Evolutionary conservation across 202 grass and related monocot species (phyloP), one percentile per base, ranked within the genome.

Genomic region (Setaria viridis): DNA sequence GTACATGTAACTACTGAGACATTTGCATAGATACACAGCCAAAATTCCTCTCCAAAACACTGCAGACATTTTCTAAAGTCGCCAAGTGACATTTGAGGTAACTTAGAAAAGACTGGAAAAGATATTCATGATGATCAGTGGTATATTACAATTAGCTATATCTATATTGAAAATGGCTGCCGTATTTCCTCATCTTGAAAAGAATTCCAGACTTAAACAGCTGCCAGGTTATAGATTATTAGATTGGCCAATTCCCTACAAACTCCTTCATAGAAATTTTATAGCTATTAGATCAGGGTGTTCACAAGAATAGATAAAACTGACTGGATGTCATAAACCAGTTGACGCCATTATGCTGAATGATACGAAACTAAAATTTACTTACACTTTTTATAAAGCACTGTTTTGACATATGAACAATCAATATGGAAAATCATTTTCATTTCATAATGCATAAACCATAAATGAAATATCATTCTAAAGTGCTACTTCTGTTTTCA

Each of bases 401-500:
- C 57, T 78, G 2, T 49, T 76, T 81, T 48, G 17, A 67, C 19
- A 75, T 75, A 66, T 10, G 69, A 47, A 34, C n/a, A 11, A 62
- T 48, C 20, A 51, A 19, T 15, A 56, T 62, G 30, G 11, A 45
- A 55, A 12, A 57, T 53, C 5, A 55, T 83, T 48, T 48, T 59
- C 35, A 68, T 78, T 83, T 83, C 9, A 13, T 39, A 66, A 84
- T 49, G 20, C 57, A 80, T 21, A 70, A 45, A 21, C 14, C 32
- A 12, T 75, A 74, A 0, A 48, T 55, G 13, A 68, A 85, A 75
- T 47, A 35, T 13, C 41, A 70, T 70, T 82, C 19, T 58, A 58
- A 90, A 72, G 33, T 42, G 46, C 47, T 72, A 64, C 3, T 20
- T 85, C 16, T 82, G 56, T 19, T 83, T 89, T 79, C 67, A 83